These are phyloP conservation scores for Dipodascus geniculatus DNA, from an alignment of 805 yeast species.

Conservation along the genomic window DNA sequence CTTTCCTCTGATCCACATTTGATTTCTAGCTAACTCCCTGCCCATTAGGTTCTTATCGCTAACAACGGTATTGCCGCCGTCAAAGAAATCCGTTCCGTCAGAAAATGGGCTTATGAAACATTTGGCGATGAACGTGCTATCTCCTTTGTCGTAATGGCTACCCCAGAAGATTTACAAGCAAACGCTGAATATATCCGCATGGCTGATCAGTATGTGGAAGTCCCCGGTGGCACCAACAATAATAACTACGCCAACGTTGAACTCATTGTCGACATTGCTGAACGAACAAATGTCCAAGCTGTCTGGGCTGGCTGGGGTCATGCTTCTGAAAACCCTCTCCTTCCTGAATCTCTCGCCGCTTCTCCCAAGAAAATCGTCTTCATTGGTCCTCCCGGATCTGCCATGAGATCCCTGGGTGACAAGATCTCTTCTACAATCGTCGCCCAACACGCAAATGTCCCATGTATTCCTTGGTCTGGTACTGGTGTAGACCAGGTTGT, in stretches of 20 bases:
- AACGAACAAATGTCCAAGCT: constrained; percentile 91
- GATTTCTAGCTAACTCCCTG: neutral
- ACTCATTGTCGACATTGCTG: constrained; percentile 92
- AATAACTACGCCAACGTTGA: constrained; percentile 98
- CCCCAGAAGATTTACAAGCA: constrained; percentile 97
- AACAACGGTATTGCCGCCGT: constrained; percentile 99
- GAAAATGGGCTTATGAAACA: constrained; percentile 99
- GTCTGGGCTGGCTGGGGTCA: constrained; percentile 99
- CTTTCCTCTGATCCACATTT: neutral
- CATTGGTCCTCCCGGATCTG: constrained; percentile 98
- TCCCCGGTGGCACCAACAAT: constrained; percentile 98
- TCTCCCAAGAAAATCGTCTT: constrained; percentile 83
- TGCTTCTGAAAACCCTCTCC: constrained; percentile 94
- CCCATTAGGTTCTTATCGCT: constrained; percentile 77
- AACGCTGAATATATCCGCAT: constrained; percentile 96
- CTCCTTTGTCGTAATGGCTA: constrained; percentile 95
- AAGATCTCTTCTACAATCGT: constrained; percentile 96
- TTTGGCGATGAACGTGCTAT: constrained; percentile 92
- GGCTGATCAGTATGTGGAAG: constrained; percentile 98
- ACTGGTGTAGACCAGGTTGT: constrained; percentile 83
- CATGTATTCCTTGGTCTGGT: constrained; percentile 99
- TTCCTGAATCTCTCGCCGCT: constrained; percentile 91
- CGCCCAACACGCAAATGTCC: constrained; percentile 97
- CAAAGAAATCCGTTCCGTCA: constrained; percentile 90
- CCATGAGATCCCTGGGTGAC: constrained; percentile 99